Base-by-base conservation (phyloP, 177 flowering plant genomes). In the Vitis hybrid region DNA sequence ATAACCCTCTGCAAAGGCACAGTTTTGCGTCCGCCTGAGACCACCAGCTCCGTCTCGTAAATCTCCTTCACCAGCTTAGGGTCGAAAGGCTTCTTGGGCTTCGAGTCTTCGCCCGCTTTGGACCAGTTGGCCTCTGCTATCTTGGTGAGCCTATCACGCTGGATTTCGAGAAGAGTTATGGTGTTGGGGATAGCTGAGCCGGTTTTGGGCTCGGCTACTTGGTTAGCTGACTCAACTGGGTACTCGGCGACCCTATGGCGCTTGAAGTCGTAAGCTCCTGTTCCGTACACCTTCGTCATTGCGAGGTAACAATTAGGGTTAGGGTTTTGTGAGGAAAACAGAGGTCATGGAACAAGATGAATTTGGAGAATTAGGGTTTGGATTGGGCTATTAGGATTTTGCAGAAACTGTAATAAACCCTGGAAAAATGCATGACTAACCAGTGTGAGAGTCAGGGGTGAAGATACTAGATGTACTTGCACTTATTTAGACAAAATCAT, bases 201-300 rank as follows among this genome's bases (percentile, higher is more conserved):
- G 4, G 90, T 79, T 35, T 81, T 80, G 6, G 46, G 46, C 7
- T 40, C 46, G 30, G 30, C 8, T 5, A 40, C 46, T 40, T 40
- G 7, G 7, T 5, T 40, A 5, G 46, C 8, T 7, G 46, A 40
- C 6, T 7, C 46, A 4, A 81, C 88, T 1, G 92, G 97, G 71
- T 95, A 95, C 81, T 95, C 99, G 4, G 99, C 98, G 3, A 90
- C 98, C 6, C 88, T 74, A 77, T 90, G 99, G 19, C 98, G 87
- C 85, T 85, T 85, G 91, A 95, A 95, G 52, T 93, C 98, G 70
- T 80, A 91, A 0, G 79, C 70, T 3, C 98, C 98, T 0, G 94
- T 88, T 0, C 98, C 98, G 74, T 86, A 82, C 11, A 95, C 93
- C 78, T 82, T 93, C 51, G 94, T 69, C 98, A 94, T 87, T 56